Percentiles rank a stretch among this genome's conserved stretches.
Evolutionary conservation across 768 basidiomycete genomes (phyloP).

Genomic region (Naganishia vaughanmartiniae): DNA sequence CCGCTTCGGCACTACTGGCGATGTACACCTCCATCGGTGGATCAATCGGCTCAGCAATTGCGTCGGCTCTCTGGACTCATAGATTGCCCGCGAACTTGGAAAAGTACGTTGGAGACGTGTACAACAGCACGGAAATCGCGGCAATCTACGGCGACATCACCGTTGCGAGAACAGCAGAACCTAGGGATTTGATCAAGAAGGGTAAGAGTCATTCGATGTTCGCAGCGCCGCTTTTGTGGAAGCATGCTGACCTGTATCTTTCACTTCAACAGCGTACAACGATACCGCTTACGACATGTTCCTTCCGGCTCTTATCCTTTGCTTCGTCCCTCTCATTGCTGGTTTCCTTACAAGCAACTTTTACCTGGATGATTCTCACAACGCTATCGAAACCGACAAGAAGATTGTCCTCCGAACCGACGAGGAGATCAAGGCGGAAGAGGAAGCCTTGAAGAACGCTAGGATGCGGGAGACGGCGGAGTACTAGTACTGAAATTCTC

Average conservation of each 20-base stretch:
- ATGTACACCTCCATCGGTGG: conserved; percentile 54
- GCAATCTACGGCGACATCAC: conserved; percentile 44
- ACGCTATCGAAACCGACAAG: conserved; percentile 43
- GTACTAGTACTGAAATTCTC: not conserved
- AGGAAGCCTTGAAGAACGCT: conserved; percentile 13
- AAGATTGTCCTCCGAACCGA: conserved; percentile 36
- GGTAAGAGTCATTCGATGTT: conserved; percentile 30
- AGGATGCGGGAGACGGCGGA: conserved; percentile 5
- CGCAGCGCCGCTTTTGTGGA: conserved; percentile 20
- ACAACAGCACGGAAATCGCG: conserved; percentile 42
- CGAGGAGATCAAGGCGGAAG: conserved; percentile 38
- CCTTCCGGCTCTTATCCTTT: conserved; percentile 46
- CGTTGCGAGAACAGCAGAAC: conserved; percentile 42
- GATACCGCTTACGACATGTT: conserved; percentile 42
- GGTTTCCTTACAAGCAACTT: conserved; percentile 48
- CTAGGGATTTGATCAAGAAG: conserved; percentile 38
- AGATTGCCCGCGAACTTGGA: conserved; percentile 36
- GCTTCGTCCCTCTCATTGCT: conserved; percentile 45
- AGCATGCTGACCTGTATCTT: conserved; percentile 17
- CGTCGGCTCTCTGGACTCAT: conserved; percentile 46
- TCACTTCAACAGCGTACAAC: conserved; percentile 33
- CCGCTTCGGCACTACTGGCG: conserved; percentile 50
- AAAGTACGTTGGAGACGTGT: conserved; percentile 39
- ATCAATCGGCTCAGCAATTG: conserved; percentile 51
- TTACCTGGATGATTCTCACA: conserved; percentile 50